Conservation (phyloP, 139 green algal genomes). For the Tetradesmus lagerheimii region DNA sequence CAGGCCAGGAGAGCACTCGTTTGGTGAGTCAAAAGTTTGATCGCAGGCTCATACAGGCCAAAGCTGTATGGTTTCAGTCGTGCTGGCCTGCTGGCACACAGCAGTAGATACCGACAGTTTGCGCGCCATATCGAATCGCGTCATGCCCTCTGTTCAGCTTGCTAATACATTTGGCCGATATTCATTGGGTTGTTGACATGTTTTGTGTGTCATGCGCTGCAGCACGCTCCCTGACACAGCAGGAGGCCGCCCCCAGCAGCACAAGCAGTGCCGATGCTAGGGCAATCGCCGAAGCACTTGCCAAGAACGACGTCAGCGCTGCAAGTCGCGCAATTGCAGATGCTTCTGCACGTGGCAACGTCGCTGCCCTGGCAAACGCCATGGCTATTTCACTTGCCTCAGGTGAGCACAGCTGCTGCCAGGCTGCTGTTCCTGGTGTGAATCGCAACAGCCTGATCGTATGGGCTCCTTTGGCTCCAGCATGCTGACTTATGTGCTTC, state of each 20-base stretch:
- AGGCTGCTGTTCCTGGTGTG: neutral
- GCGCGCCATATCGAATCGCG: neutral
- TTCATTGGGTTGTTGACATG: neutral
- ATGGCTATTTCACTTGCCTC: constrained; percentile 13
- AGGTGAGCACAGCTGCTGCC: neutral
- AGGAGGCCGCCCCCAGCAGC: neutral
- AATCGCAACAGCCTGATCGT: too few species aligned
- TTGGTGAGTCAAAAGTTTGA: neutral
- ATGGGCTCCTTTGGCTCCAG: too few species aligned
- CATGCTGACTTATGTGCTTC: neutral
- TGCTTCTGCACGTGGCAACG: neutral
- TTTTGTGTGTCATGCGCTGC: neutral
- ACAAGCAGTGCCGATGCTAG: neutral
- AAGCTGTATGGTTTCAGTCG: too few species aligned
- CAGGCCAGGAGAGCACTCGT: neutral
- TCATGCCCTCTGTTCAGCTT: neutral
- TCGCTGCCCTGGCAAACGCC: neutral
- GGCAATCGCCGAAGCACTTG: neutral
- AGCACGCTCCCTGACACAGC: neutral
- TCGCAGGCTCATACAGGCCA: neutral
- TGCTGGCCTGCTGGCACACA: neutral
- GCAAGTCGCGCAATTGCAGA: neutral
- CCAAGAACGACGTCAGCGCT: neutral
- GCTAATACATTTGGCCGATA: neutral
- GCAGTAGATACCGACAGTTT: neutral